Evolutionary conservation across 768 basidiomycete species (phyloP).

Genomic region (Termitomyces sp.): DNA sequence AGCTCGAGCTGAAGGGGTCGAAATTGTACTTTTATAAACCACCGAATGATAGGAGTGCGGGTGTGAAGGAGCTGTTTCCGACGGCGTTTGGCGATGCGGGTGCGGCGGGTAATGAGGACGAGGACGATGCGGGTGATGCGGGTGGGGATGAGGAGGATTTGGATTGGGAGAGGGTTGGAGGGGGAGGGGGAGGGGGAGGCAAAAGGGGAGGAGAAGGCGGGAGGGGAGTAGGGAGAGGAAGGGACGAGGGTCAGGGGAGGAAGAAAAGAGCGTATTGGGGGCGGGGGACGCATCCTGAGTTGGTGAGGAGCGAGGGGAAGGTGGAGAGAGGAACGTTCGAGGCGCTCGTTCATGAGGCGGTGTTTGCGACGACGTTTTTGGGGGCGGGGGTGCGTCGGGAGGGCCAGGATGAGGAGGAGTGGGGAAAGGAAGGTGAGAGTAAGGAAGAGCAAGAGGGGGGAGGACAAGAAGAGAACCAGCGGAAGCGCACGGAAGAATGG

Average conservation of each 20-base stretch:
- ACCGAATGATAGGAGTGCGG: slow-evolving; percentile 60
- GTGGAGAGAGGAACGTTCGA: slow-evolving; percentile 71
- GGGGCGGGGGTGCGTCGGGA: too few species aligned
- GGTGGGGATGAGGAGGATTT: slow-evolving; percentile 39
- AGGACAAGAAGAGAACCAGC: too few species aligned
- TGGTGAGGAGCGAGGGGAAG: slow-evolving; percentile 37
- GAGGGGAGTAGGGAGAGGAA: slow-evolving; percentile 24
- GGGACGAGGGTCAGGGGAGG: slow-evolving; percentile 28
- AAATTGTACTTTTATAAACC: slow-evolving; percentile 88
- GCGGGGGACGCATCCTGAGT: slow-evolving; percentile 66
- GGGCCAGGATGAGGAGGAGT: too few species aligned
- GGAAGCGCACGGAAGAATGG: slow-evolving; percentile 43
- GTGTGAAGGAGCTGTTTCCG: slow-evolving; percentile 74
- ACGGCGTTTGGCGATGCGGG: slow-evolving; percentile 59
- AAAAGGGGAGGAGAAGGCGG: slow-evolving; percentile 10
- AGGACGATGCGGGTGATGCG: too few species aligned
- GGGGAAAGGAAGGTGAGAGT: too few species aligned
- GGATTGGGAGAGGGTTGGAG: neutral
- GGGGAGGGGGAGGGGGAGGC: slow-evolving; percentile 24
- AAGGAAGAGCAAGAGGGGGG: too few species aligned
- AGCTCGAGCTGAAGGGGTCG: slow-evolving; percentile 77
- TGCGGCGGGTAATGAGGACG: too few species aligned
- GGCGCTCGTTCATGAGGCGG: slow-evolving; percentile 76
- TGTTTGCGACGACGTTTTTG: slow-evolving; percentile 71
- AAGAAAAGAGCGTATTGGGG: slow-evolving; percentile 79